phyloP scores from a whole-genome alignment of 2,329 filamentous ascomycete species.

The Xylaria multiplex region DNA sequence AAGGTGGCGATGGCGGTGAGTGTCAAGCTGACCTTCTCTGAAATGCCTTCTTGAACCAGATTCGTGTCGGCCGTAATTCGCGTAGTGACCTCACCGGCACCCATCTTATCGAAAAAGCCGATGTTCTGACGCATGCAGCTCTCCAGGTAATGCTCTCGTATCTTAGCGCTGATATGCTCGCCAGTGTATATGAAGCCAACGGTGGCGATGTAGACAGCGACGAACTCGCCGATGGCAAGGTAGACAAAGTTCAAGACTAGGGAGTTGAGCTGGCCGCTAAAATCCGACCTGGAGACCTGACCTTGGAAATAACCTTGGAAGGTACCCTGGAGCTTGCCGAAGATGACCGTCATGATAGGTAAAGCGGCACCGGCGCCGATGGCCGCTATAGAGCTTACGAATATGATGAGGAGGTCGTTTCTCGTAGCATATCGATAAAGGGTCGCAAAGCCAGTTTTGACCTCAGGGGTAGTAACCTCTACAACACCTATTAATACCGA shows the following conservation, averaged over 20 bases:
- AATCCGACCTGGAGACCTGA: constrained; percentile 60
- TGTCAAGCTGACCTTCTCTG: constrained; percentile 85
- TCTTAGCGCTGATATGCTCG: constrained; percentile 81
- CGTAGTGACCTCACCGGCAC: constrained; percentile 92
- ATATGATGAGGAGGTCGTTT: constrained; percentile 71
- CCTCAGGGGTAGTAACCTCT: constrained; percentile 70
- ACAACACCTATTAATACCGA: constrained; percentile 18
- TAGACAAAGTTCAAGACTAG: constrained; percentile 88
- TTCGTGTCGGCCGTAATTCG: constrained; percentile 95
- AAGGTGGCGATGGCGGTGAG: constrained; percentile 83
- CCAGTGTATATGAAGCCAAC: constrained; percentile 91
- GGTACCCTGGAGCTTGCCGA: constrained; percentile 77
- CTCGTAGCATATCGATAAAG: constrained; percentile 77
- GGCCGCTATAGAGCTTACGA: constrained; percentile 69
- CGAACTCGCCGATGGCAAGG: constrained; percentile 81
- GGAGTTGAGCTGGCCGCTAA: constrained; percentile 67
- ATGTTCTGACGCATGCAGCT: constrained; percentile 90
- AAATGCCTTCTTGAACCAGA: constrained; percentile 91
- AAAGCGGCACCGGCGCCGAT: constrained; percentile 79
- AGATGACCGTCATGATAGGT: constrained; percentile 83
- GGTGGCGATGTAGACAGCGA: constrained; percentile 80
- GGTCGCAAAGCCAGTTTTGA: constrained; percentile 71
- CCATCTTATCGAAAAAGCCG: constrained; percentile 91
- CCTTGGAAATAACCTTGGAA: constrained; percentile 73
- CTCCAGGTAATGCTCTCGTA: constrained; percentile 83